Evolutionary conservation across 2,329 filamentous ascomycete genomes (phyloP), one percentile per base, ranked within the genome.

Genomic region (Diaporthe nobilis): DNA sequence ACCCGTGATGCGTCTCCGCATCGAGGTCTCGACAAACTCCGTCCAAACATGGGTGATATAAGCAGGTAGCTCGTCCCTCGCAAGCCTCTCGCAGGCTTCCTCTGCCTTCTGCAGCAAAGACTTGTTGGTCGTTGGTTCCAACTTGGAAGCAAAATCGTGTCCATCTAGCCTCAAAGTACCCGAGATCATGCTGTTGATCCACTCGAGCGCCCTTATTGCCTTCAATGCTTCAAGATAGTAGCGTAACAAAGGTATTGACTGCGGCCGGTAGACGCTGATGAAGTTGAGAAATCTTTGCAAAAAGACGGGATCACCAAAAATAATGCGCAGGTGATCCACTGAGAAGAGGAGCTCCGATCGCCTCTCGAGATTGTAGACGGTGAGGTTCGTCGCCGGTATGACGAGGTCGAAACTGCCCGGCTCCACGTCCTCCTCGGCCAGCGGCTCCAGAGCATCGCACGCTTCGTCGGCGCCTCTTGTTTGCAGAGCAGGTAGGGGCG

Each of bases 201-300:
- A 95, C 47, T 88, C 87, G 75, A 95, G 91, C 2, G 94, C 93
- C 78, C 91, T 90, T 17, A 94, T 83, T 0, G 93, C 93, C 80
- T 95, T 96, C 75, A 92, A 82, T 0, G 92, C 89, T 79, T 94
- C 92, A 2, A 95, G 86, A 78, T 95, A 95, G 84, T 95, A 94
- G 37, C 92, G 89, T 20, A 95, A 84, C 10, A 94, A 84, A 0
- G 92, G 90, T 2, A 94, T 86, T 0, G 93, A 94, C 28, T 88
- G 84, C 7, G 92, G 90, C 60, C 92, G 87, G 60, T 89, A 86
- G 6, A 86, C 82, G 75, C 89, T 89, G 3, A 95, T 85, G 79
- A 94, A 96, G 3, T 90, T 87, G 2, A 91, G 93, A 81, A 95
- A 95, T 60, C 88, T 89, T 71, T 91, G 58, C 39, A 79, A 55